These are phyloP conservation scores for Coniella vitis DNA, from an alignment of 2,329 filamentous ascomycete species.

Conservation along the genomic window DNA sequence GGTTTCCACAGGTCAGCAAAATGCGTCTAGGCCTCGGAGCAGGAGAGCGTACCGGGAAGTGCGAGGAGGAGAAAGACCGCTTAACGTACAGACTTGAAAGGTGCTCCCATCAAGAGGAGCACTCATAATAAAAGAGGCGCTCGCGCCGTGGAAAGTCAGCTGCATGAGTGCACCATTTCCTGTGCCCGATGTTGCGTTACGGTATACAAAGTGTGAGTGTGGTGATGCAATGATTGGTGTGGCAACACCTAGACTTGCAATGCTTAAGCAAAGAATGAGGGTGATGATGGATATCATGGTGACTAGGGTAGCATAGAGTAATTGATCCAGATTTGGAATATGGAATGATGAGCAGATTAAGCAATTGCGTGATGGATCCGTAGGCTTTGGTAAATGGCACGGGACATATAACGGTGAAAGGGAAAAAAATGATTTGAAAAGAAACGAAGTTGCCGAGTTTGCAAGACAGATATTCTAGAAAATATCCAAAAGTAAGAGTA, in stretches of 20 bases:
- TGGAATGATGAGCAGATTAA: too few species aligned
- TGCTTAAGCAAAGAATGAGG: neutral
- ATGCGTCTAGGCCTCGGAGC: too few species aligned
- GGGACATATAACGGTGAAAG: too few species aligned
- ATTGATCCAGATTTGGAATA: too few species aligned
- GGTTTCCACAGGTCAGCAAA: too few species aligned
- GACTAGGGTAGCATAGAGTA: neutral
- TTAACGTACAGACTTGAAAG: neutral
- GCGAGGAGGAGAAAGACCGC: neutral
- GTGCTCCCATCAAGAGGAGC: constrained; percentile 9
- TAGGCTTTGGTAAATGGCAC: too few species aligned
- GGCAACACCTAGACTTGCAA: neutral
- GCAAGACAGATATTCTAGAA: too few species aligned
- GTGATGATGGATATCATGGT: neutral
- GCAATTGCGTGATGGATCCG: too few species aligned
- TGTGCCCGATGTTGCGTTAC: neutral
- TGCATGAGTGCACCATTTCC: too few species aligned
- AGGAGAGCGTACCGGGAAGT: neutral
- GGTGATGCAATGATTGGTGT: constrained; percentile 1
- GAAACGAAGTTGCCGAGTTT: too few species aligned
- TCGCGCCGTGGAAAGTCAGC: constrained; percentile 10
- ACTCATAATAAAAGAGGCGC: constrained; percentile 2
- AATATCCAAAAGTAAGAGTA: too few species aligned
- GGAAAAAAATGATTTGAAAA: too few species aligned
- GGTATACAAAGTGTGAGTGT: neutral